These are phyloP conservation scores for Alnus glutinosa DNA, from an alignment of 306 rosid genomes.

Conservation along the genomic window DNA sequence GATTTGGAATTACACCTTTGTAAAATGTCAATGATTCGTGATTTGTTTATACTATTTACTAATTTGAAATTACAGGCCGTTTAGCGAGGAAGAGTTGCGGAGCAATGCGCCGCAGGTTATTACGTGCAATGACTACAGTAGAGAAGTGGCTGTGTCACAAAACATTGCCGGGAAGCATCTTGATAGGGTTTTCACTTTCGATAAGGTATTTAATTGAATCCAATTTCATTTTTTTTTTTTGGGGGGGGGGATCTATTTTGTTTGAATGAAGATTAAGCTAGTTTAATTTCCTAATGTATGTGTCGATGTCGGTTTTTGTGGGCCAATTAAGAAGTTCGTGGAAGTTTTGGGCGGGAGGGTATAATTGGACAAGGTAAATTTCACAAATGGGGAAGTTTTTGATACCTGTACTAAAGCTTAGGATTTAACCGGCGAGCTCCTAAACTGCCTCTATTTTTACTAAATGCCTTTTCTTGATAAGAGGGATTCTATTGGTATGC, in stretches of 20 bases:
- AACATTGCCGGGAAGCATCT: conserved; percentile 88
- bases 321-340: not conserved
- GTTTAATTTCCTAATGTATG: not conserved
- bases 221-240: not conserved
- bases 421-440: not conserved
- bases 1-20: not conserved
- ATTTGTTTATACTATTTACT: not conserved
- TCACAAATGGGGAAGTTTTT: not conserved
- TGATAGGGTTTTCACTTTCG: conserved; percentile 85
- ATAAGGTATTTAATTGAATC: conserved; percentile 53
- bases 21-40: not conserved
- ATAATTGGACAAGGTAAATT: not conserved
- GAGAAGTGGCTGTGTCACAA: conserved; percentile 90
- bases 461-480: not conserved
- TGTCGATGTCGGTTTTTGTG: not conserved
- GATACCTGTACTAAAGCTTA: not conserved
- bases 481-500: not conserved
- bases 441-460: not conserved
- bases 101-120: conserved; percentile 88
- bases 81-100: conserved; percentile 88
- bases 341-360: no score
- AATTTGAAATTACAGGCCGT: conserved; percentile 49
- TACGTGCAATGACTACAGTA: conserved; percentile 68
- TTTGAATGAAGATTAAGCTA: not conserved
- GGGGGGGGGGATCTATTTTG: not conserved